Evolutionary conservation across 129 eudicot species (phyloP).

Genomic region (Tagetes erecta): DNA sequence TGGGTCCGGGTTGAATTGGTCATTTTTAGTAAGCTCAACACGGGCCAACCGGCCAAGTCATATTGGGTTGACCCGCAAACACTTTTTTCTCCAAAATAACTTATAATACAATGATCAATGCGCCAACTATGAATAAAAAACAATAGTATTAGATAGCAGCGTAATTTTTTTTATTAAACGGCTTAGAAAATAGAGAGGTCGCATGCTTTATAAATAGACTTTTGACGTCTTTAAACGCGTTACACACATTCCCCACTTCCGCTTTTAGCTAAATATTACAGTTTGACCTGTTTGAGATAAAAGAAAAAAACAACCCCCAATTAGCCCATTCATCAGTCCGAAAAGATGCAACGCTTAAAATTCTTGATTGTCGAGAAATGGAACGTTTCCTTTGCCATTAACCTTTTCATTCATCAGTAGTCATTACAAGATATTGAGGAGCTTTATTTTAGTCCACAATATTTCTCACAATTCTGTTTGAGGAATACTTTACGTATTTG

Average conservation of each 20-base stretch:
- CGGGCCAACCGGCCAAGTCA: not conserved
- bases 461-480: conserved; percentile 6
- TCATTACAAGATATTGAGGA: not conserved
- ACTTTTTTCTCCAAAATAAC: conserved; percentile 3
- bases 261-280: not conserved
- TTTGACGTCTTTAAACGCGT: not conserved
- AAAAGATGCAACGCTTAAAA: conserved; percentile 7
- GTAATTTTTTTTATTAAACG: not conserved
- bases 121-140: not conserved
- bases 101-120: not conserved
- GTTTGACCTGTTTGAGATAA: not conserved
- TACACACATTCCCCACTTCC: not conserved
- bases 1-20: conserved; percentile 9
- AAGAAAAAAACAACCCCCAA: not conserved
- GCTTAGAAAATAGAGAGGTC: not conserved
- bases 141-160: not conserved
- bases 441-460: conserved; percentile 14
- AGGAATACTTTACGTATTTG: conserved; percentile 1
- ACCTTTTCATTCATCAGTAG: conserved; percentile 15
- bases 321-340: not conserved
- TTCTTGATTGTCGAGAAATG: conserved; percentile 1
- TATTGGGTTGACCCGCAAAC: conserved; percentile 4
- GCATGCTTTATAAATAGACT: not conserved
- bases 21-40: conserved; percentile 2
- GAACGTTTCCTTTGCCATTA: conserved; percentile 12